Evolutionary conservation across 306 rosid species (phyloP).

Genomic region (Hippophae rhamnoides): DNA sequence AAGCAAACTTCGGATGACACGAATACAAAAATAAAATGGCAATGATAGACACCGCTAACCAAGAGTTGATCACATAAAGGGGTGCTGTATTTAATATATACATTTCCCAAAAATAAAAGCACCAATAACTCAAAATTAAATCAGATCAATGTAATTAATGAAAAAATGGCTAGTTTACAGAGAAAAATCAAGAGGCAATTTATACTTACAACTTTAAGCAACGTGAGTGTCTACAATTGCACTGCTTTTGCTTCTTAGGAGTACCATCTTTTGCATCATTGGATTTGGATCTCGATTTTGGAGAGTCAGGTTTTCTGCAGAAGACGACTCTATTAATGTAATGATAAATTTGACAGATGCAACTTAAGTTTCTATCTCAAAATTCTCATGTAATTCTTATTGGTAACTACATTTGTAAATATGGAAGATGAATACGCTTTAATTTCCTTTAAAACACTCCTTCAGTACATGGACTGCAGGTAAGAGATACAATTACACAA

Average conservation of each 20-base stretch:
- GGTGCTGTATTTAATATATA: too few species aligned
- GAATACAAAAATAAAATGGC: too few species aligned
- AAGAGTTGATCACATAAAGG: too few species aligned
- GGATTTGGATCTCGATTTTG: constrained; percentile 65
- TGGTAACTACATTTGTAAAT: constrained; percentile 7
- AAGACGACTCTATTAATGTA: constrained; percentile 19
- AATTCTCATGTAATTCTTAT: constrained; percentile 14
- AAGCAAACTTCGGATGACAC: too few species aligned
- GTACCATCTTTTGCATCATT: constrained; percentile 70
- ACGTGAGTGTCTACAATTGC: constrained; percentile 91
- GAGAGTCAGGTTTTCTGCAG: constrained; percentile 87
- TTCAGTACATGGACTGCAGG: constrained; percentile 14
- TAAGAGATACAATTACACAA: constrained; percentile 7
- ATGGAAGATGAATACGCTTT: constrained; percentile 3
- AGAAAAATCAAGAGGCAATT: constrained; percentile 9
- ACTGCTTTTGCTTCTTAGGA: constrained; percentile 95
- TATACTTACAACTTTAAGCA: constrained; percentile 89
- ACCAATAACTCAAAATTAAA: too few species aligned
- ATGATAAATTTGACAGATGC: constrained; percentile 15
- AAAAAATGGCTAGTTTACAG: not conserved
- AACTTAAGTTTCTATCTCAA: constrained; percentile 15
- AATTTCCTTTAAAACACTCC: constrained; percentile 12
- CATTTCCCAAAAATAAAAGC: too few species aligned
- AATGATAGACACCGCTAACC: too few species aligned
- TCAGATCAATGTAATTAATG: too few species aligned